Evolutionary conservation across 345 rosid species (phyloP), one percentile per base, ranked within the genome.

Genomic region (Kernera saxatilis): DNA sequence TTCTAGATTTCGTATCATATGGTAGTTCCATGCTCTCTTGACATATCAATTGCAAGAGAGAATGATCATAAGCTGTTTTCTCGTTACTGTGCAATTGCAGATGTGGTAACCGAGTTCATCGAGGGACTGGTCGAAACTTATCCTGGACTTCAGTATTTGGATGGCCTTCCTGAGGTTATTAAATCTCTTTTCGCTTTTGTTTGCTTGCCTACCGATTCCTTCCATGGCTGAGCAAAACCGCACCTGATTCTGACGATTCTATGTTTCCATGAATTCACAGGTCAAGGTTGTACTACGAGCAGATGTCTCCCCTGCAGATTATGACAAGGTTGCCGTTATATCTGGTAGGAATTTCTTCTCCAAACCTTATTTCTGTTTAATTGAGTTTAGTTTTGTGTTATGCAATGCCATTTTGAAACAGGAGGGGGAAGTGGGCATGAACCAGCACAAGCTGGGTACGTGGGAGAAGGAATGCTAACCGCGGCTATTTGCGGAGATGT

Each of bases 361-460:
- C 8, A 7, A 17, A 29, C 25, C 0, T 6, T 11, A 8, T 14
- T 23, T 74, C 0, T 59, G 45, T 3, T 36, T n/a, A 5, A 1
- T 40, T 30, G 45, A 30, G 75, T 40, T 12, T 19, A 2, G 32
- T n/a, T 62, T 30, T 0, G 13, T 51, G 6, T 62, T 51, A 62
- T 41, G 64, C 29, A 41, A 58, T 82, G 25, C 29, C 26, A 30
- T 54, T 33, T 37, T 7, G 12, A 57, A 68, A 43, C 70, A 93
- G 99, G 99, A 43, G 97, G 99, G 25, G 97, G 99, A 52, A 93
- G 99, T 60, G 99, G 99, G 37, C 99, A 93, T 84, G 99, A 93
- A 63, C 97, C 99, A 73, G 96, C 99, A 41, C 93, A 89, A 32
- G 87, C 96, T 84, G 97, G 99, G 41, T 93, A 81, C 79, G 99